Percentiles rank a stretch among this genome's conserved stretches.
These are phyloP conservation scores for Colletotrichum aenigma DNA, from an alignment of 2,329 filamentous ascomycete genomes.

Conservation along the genomic window DNA sequence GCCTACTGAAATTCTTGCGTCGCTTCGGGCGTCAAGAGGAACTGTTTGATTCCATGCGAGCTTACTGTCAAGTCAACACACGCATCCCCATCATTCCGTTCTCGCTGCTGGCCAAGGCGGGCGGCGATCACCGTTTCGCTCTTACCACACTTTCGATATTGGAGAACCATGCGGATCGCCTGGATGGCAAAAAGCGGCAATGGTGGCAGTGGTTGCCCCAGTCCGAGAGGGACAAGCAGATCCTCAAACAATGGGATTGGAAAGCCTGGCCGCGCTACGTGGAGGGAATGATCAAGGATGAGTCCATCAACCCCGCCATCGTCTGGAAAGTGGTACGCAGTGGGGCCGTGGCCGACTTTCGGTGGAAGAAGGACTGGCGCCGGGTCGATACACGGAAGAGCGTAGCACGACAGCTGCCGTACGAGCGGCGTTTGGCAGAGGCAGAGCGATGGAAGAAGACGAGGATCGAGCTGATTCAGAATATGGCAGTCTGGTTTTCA, in stretches of 20 bases:
- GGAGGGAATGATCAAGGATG: constrained; percentile 36
- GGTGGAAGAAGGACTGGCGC: background rate
- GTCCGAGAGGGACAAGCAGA: background rate
- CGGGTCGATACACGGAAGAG: background rate
- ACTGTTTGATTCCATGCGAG: constrained; percentile 19
- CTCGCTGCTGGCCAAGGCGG: constrained; percentile 14
- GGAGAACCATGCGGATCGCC: background rate
- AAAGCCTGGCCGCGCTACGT: constrained; percentile 34
- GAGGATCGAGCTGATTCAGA: constrained; percentile 32
- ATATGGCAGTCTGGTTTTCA: constrained; percentile 34
- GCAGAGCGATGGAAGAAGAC: background rate
- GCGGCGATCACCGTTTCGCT: constrained; percentile 28
- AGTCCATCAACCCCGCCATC: constrained; percentile 21
- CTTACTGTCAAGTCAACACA: background rate
- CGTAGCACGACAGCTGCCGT: too few relatives aligned
- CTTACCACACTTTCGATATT: constrained; percentile 25
- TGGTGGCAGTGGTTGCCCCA: background rate
- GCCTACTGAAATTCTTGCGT: constrained; percentile 17
- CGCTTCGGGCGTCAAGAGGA: constrained; percentile 14
- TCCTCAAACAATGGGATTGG: constrained; percentile 32
- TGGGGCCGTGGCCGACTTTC: background rate
- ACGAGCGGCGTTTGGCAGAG: background rate
- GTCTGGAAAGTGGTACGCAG: constrained; percentile 34
- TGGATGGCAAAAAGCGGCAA: background rate
- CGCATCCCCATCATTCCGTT: background rate